Evolutionary conservation across 23 red algal genomes (phyloP).

Genomic region (Gracilaria vermiculophylla): DNA sequence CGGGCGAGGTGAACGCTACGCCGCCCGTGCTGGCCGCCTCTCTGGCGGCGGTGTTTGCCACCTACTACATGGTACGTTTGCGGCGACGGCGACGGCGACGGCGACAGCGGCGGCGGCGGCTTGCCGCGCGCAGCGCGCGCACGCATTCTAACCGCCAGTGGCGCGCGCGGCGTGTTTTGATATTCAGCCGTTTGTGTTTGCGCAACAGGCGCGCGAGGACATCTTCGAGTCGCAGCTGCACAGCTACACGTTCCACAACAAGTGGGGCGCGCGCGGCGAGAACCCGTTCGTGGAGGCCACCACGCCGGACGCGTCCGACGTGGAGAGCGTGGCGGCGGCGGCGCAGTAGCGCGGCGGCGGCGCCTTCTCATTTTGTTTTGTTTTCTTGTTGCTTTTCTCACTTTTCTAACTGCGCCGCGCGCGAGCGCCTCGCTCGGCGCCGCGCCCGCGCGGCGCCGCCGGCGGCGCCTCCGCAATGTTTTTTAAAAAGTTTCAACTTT

Average conservation of each 20-base stretch:
- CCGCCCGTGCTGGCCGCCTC: conserved; percentile 65
- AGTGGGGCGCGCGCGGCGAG: not conserved
- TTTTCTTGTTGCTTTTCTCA: too few relatives aligned
- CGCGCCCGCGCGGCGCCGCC: not conserved
- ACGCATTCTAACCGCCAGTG: not conserved
- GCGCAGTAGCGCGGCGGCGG: too few relatives aligned
- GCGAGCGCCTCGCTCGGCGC: too few relatives aligned
- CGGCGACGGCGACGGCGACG: not conserved
- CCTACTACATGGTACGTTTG: conserved; percentile 83
- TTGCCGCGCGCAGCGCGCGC: not conserved
- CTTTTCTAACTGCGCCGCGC: not conserved
- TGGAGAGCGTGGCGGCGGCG: too few relatives aligned
- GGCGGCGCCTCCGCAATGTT: too few relatives aligned
- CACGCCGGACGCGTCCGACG: not conserved
- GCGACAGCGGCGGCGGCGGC: too few relatives aligned
- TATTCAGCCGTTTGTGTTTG: conserved; percentile 57
- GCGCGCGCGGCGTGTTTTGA: too few relatives aligned
- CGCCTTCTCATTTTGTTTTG: too few relatives aligned
- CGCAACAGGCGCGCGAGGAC: conserved; percentile 74
- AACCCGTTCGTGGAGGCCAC: not conserved
- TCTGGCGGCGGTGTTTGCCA: conserved; percentile 56
- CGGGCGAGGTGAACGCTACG: conserved; percentile 70
- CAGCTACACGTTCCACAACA: conserved; percentile 55
- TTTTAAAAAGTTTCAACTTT: too few relatives aligned
- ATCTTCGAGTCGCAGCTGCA: conserved; percentile 66